These are phyloP conservation scores for Aspergillus asperescens DNA, from an alignment of 495 filamentous ascomycete species.

Conservation along the genomic window DNA sequence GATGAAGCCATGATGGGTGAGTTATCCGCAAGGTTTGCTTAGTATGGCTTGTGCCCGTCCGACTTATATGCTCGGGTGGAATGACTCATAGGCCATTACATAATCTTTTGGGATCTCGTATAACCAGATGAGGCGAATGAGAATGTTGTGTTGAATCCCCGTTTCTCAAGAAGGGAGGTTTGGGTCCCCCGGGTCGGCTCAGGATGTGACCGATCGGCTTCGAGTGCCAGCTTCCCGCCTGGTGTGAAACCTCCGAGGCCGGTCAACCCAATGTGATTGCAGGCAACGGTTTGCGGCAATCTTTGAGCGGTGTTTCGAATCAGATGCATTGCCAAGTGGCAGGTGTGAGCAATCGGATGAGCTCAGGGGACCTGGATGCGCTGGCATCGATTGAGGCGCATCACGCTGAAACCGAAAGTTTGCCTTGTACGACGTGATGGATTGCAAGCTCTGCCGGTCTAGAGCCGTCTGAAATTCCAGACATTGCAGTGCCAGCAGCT, in stretches of 20 bases:
- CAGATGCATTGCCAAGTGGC: conserved; percentile 23
- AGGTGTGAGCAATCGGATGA: conserved; percentile 16
- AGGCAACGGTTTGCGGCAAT: conserved; percentile 20
- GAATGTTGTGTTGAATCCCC: too few species aligned
- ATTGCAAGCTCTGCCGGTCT: conserved; percentile 23
- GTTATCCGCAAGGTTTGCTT: not conserved
- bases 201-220: conserved; percentile 26
- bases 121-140: not conserved
- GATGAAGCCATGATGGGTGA: not conserved
- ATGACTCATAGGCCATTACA: conserved; percentile 1
- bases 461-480: conserved; percentile 38
- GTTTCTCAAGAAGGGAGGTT: too few species aligned
- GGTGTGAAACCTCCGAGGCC: conserved; percentile 21
- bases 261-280: conserved; percentile 20
- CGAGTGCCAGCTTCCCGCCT: conserved; percentile 18
- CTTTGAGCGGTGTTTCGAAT: conserved; percentile 23
- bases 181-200: conserved; percentile 1
- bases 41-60: not conserved
- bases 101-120: not conserved
- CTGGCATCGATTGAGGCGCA: conserved; percentile 14
- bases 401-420: conserved; percentile 21
- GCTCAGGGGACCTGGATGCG: conserved; percentile 13
- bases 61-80: not conserved
- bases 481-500: conserved; percentile 51
- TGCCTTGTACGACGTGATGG: conserved; percentile 20